Percentiles rank a stretch among this genome's conserved stretches.
Evolutionary conservation across 2,329 filamentous ascomycete genomes (phyloP).

Genomic region (Cordyceps militaris): DNA sequence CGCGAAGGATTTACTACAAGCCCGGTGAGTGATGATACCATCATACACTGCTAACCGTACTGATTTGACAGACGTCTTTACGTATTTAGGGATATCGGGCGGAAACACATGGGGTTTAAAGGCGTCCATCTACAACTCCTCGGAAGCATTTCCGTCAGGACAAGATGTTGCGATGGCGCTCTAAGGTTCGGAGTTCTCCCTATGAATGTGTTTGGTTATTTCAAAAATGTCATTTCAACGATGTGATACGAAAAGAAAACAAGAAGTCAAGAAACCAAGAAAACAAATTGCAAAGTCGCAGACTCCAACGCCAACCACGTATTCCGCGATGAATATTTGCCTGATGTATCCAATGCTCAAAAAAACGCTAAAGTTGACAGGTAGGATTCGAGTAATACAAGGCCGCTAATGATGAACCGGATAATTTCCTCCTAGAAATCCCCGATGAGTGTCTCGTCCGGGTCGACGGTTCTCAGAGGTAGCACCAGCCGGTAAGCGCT

Average conservation of each 20-base stretch:
- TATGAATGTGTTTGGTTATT: too few species aligned
- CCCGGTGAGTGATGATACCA: slow-evolving; percentile 42
- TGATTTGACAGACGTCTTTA: slow-evolving; percentile 52
- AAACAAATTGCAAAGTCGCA: too few species aligned
- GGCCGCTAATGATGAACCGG: not conserved
- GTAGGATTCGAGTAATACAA: too few species aligned
- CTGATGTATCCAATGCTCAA: not conserved
- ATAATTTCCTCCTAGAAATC: slow-evolving; percentile 25
- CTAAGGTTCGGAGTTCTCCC: not conserved
- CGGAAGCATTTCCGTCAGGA: slow-evolving; percentile 27
- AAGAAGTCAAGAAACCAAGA: not conserved
- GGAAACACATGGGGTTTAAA: slow-evolving; percentile 57
- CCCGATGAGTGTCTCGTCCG: slow-evolving; percentile 31
- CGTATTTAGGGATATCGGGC: slow-evolving; percentile 54
- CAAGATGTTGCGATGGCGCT: not conserved
- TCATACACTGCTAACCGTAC: slow-evolving; percentile 1
- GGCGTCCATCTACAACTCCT: slow-evolving; percentile 49
- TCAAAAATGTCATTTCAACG: not conserved
- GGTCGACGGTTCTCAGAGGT: slow-evolving; percentile 55
- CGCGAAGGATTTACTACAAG: slow-evolving; percentile 68
- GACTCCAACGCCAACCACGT: slow-evolving; percentile 3
- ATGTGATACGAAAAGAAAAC: not conserved
- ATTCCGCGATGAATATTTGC: slow-evolving; percentile 1
- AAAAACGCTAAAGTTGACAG: not conserved
- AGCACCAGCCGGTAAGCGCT: slow-evolving; percentile 86